Evolutionary conservation across 2,329 filamentous ascomycete genomes (phyloP).

Genomic region (Cladophialophora bantiana): DNA sequence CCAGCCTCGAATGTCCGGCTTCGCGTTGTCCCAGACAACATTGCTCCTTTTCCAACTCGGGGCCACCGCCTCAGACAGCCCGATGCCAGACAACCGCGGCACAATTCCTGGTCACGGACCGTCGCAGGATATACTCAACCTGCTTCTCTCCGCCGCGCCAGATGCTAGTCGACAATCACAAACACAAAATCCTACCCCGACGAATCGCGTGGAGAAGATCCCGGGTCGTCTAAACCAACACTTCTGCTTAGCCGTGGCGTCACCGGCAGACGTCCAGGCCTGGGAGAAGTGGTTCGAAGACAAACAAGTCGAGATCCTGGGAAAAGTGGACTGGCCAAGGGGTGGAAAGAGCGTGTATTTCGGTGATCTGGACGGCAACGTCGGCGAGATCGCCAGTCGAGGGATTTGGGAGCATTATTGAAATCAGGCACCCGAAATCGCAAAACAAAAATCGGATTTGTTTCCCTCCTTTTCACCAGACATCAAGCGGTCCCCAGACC

Average conservation of each 20-base stretch:
- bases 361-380: slow-evolving; percentile 44
- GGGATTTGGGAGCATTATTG: slow-evolving; percentile 45
- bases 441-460: too few relatives aligned
- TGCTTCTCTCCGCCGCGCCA: slow-evolving; percentile 6
- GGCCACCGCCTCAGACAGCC: slow-evolving; percentile 24
- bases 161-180: background rate
- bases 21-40: slow-evolving; percentile 44
- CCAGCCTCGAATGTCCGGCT: slow-evolving; percentile 39
- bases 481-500: background rate
- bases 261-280: slow-evolving; percentile 39
- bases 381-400: slow-evolving; percentile 44
- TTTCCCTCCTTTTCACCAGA: background rate
- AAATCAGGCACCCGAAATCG: background rate
- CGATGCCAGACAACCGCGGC: slow-evolving; percentile 29
- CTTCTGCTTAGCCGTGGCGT: slow-evolving; percentile 42
- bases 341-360: slow-evolving; percentile 46
- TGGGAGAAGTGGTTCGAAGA: slow-evolving; percentile 42
- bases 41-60: slow-evolving; percentile 42
- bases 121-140: slow-evolving; percentile 26
- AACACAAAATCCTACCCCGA: background rate
- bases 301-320: slow-evolving; percentile 39
- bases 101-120: slow-evolving; percentile 36
- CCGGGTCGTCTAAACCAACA: slow-evolving; percentile 40
- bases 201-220: background rate
- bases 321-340: slow-evolving; percentile 42